Conservation (phyloP, 768 basidiomycete species). For the Amanita exitialis region DNA sequence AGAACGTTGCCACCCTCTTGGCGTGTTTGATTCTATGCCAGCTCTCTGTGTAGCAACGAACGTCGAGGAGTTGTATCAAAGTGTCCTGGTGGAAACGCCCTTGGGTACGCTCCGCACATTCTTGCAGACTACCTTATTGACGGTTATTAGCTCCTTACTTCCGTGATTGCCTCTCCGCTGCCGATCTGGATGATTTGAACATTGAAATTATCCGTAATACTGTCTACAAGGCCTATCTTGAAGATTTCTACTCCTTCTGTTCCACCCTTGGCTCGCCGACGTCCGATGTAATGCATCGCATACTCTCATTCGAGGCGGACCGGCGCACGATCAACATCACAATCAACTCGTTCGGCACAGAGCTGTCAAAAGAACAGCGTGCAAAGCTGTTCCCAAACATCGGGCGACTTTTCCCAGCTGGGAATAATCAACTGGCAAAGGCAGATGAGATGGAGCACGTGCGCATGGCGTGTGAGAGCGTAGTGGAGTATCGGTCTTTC, state of each 20-base stretch:
- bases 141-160: conserved; percentile 76
- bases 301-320: conserved; percentile 95
- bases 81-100: conserved; percentile 95
- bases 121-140: conserved; percentile 1
- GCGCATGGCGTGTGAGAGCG: conserved; percentile 73
- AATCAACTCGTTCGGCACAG: conserved; percentile 97
- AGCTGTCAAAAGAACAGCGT: conserved; percentile 89
- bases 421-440: conserved; percentile 87
- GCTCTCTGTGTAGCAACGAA: conserved; percentile 98
- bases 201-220: conserved; percentile 99
- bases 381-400: conserved; percentile 91
- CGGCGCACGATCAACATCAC: conserved; percentile 96
- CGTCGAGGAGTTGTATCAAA: conserved; percentile 95
- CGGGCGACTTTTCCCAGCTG: conserved; percentile 89
- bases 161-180: conserved; percentile 88
- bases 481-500: conserved; percentile 86
- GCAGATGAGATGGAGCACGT: conserved; percentile 96
- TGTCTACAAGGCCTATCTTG: conserved; percentile 97
- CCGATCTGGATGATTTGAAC: conserved; percentile 96
- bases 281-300: conserved; percentile 82
- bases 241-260: conserved; percentile 89
- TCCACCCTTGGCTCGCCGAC: conserved; percentile 76
- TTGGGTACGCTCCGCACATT: conserved; percentile 50
- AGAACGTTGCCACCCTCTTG: conserved; percentile 94
- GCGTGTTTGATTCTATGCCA: conserved; percentile 97